Evolutionary conservation across 371 early-diverging fungal species (phyloP).

Genomic region (Saksenaea vasiformis): DNA sequence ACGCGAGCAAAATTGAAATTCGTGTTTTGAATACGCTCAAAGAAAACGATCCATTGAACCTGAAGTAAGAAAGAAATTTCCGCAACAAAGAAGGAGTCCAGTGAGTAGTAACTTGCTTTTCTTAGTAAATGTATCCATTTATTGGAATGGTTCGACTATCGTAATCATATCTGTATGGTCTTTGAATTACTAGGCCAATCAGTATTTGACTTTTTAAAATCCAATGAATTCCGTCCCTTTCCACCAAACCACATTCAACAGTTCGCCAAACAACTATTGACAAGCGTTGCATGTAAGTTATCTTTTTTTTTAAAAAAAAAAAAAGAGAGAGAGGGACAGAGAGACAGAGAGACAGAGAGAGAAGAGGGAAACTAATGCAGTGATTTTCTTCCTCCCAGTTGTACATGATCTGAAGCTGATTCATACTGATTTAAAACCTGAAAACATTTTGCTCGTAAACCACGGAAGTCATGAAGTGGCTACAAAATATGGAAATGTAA

Average conservation of each 20-base stretch:
- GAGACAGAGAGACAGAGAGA: neutral
- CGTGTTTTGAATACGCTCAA: conserved; percentile 80
- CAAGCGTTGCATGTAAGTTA: conserved; percentile 76
- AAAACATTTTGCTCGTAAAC: conserved; percentile 74
- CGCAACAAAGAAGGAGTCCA: neutral
- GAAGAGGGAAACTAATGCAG: neutral
- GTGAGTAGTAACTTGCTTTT: neutral
- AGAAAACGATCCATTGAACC: conserved; percentile 72
- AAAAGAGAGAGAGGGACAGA: too few relatives aligned
- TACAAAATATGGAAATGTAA: conserved; percentile 8
- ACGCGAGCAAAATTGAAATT: conserved; percentile 90
- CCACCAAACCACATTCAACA: conserved; percentile 82
- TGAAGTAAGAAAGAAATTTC: conserved; percentile 54
- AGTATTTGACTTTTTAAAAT: conserved; percentile 94
- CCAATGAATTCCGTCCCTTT: conserved; percentile 86
- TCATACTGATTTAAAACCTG: conserved; percentile 93
- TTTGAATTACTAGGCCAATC: conserved; percentile 88
- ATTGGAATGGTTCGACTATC: conserved; percentile 78
- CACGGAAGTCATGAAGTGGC: conserved; percentile 23
- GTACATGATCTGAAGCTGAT: conserved; percentile 81
- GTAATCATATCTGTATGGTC: conserved; percentile 96
- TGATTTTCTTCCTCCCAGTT: conserved; percentile 43
- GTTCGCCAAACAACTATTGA: conserved; percentile 78
- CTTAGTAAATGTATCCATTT: conserved; percentile 76
- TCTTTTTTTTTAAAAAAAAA: too few relatives aligned